Evolutionary conservation across 1,139 yeast genomes (phyloP), one percentile per base, ranked within the genome.

Genomic region (Yamadazyma blattariae): DNA sequence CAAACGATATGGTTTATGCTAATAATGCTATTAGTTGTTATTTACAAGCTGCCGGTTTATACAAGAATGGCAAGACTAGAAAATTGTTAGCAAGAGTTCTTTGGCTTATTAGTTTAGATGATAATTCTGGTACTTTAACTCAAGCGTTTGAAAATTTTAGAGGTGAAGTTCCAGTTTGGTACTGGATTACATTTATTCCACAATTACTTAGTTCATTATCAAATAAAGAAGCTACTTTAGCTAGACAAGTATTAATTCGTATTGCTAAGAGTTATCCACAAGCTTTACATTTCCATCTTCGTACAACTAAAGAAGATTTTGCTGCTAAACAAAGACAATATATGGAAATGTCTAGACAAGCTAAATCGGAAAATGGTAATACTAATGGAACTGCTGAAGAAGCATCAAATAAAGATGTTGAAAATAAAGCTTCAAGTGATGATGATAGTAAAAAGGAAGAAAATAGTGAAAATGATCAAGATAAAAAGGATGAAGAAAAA

Each of bases 111-210:
- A 83, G 96, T 46, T 71, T 92, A 63, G 98, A 92, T 59, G 97
- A 92, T 56, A 70, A 82, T 3, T 72, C 81, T 9, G 95, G 95
- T 1, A 77, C 92, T 0, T 69, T 92, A 37, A 78, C 95, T 0
- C 82, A 81, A 47, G 96, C 97, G 0, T 92, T 90, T 60, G 96
- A 88, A 41, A 82, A 86, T 36, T 92, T 87, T 58, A 77, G 94
- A 45, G 97, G 98, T 15, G 99, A 94, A 46, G 90, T 88, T 30
- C 97, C 98, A 9, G 96, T 90, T 3, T 94, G 99, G 99, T 92
- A 92, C 56, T 94, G 98, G 98, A 88, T 92, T 29, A 88, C 97
- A 0, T 92, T 85, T 51, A 89, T 94, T 49, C 98, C 98, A 3
- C 98, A 94, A 59, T 70, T 94, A 42, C 70, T 94, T 50, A 83